Conservation (phyloP, 2,329 filamentous ascomycete genomes). For the Hypoxylon sp. region DNA sequence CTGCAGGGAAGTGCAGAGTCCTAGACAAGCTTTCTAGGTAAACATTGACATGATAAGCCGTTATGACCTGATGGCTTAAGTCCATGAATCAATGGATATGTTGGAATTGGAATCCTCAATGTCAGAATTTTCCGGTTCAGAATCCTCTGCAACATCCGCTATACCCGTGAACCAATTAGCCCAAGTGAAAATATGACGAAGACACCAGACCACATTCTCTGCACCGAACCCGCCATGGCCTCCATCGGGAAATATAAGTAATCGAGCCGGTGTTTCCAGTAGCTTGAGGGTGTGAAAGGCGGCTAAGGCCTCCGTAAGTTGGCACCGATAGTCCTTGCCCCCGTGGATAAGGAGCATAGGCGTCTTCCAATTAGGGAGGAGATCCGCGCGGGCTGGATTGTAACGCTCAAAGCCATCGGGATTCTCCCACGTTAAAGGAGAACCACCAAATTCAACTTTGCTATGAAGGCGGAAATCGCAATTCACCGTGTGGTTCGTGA, state of each 20-base stretch:
- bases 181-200: constrained; percentile 47
- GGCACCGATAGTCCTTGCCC: constrained; percentile 74
- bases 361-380: constrained; percentile 70
- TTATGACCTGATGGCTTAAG: not conserved
- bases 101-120: too few species aligned
- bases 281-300: constrained; percentile 45
- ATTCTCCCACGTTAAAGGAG: constrained; percentile 61
- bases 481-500: constrained; percentile 52
- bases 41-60: not conserved
- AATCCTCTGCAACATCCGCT: not conserved
- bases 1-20: not conserved
- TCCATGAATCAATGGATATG: too few species aligned
- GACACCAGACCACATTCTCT: constrained; percentile 46
- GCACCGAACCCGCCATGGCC: constrained; percentile 33
- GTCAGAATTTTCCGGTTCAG: not conserved
- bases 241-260: constrained; percentile 47
- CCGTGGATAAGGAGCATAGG: constrained; percentile 82
- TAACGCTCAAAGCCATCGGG: constrained; percentile 64
- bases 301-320: constrained; percentile 57
- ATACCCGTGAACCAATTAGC: constrained; percentile 43
- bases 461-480: constrained; percentile 46
- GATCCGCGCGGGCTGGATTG: constrained; percentile 63
- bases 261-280: constrained; percentile 42
- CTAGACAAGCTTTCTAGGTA: not conserved
- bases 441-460: constrained; percentile 60